Conservation (phyloP, 2,329 filamentous ascomycete genomes). For the Ophiostoma sp. region DNA sequence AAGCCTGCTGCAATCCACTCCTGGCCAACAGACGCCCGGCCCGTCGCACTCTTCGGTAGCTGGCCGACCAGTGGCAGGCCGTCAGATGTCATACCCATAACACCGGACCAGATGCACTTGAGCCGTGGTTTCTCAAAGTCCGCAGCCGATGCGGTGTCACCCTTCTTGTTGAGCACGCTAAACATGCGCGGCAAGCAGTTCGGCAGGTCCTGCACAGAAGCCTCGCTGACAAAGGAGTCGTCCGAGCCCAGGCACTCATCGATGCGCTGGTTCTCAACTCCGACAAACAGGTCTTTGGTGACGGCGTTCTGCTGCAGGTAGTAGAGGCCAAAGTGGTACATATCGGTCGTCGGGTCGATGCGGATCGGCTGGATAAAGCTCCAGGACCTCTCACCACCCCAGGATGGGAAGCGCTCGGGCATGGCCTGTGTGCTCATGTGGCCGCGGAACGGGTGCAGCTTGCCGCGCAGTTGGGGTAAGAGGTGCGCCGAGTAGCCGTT, state of each 20-base stretch:
- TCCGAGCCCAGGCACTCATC: conserved; percentile 20
- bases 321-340: conserved; percentile 18
- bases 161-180: background rate
- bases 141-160: background rate
- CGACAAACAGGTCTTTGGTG: conserved; percentile 23
- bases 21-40: background rate
- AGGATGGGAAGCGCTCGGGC: conserved; percentile 26
- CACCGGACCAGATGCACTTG: conserved; percentile 20
- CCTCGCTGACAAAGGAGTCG: conserved; percentile 11
- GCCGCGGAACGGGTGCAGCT: conserved; percentile 37
- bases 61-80: conserved; percentile 22
- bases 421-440: conserved; percentile 40
- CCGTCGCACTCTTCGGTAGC: conserved; percentile 10
- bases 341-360: background rate
- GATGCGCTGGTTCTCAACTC: conserved; percentile 20
- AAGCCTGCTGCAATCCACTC: conserved; percentile 28
- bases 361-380: conserved; percentile 16
- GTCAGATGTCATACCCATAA: conserved; percentile 23
- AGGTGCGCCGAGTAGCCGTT: conserved; percentile 40
- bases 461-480: conserved; percentile 37
- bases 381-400: conserved; percentile 25
- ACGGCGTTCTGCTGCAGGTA: conserved; percentile 23
- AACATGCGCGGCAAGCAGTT: conserved; percentile 18
- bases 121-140: conserved; percentile 7
- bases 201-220: background rate